phyloP scores from a whole-genome alignment of 1,139 yeast species.

The Magnusiomyces ingens region DNA sequence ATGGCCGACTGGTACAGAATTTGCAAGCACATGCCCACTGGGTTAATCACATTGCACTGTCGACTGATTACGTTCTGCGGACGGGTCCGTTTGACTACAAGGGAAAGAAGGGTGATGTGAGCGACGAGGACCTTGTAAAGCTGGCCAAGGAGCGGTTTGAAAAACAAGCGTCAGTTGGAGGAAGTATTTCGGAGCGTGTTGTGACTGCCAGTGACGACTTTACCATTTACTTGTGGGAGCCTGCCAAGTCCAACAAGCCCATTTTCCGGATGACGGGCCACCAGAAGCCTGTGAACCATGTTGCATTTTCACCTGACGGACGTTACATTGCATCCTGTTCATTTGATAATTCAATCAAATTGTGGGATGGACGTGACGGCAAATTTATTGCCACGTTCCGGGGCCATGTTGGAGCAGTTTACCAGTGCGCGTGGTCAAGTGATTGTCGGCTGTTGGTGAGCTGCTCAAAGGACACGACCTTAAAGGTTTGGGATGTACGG shows the following conservation, averaged over 20 bases:
- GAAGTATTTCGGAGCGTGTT: conserved; percentile 65
- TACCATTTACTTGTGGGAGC: conserved; percentile 98
- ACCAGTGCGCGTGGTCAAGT: conserved; percentile 98
- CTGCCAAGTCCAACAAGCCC: conserved; percentile 72
- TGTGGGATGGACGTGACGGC: conserved; percentile 96
- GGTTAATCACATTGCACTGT: conserved; percentile 89
- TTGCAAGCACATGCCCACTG: conserved; percentile 92
- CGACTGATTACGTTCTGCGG: conserved; percentile 83
- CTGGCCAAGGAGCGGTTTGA: conserved; percentile 64
- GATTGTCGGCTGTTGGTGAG: conserved; percentile 87
- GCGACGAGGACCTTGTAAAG: conserved; percentile 46
- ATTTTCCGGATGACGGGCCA: conserved; percentile 94
- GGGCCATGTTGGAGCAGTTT: conserved; percentile 97
- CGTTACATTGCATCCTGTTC: conserved; percentile 86
- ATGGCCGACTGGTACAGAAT: conserved; percentile 73
- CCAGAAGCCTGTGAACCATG: conserved; percentile 93
- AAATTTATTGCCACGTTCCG: conserved; percentile 83
- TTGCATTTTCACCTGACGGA: conserved; percentile 93
- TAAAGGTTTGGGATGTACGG: conserved; percentile 93
- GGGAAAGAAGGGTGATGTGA: conserved; percentile 28
- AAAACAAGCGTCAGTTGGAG: conserved; percentile 68
- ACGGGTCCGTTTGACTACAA: conserved; percentile 75
- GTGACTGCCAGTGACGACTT: conserved; percentile 97
- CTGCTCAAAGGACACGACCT: conserved; percentile 92
- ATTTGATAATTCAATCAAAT: conserved; percentile 86